These are phyloP conservation scores for Russula compacta DNA, from an alignment of 768 basidiomycete species.

Conservation along the genomic window DNA sequence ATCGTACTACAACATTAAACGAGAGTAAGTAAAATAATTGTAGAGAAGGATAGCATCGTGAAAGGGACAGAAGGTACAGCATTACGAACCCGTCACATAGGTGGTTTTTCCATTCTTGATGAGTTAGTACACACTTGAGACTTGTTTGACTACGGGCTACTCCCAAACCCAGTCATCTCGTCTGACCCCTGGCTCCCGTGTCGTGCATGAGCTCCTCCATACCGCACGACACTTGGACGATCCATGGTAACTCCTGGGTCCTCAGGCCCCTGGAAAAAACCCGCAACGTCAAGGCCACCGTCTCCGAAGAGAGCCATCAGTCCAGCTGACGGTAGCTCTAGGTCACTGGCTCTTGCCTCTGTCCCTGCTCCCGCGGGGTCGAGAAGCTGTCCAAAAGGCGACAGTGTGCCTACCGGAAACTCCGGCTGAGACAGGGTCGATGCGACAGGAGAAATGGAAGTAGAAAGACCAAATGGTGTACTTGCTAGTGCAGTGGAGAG, in stretches of 20 bases:
- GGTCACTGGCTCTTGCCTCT: neutral
- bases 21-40: neutral
- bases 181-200: neutral
- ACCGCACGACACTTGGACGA: neutral
- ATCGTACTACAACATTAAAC: neutral
- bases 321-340: neutral
- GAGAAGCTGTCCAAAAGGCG: neutral
- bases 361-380: neutral
- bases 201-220: neutral
- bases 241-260: neutral
- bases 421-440: neutral
- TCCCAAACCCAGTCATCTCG: neutral
- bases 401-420: neutral
- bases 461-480: neutral
- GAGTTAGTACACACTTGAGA: neutral
- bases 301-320: conserved; percentile 15
- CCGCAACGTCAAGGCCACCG: neutral
- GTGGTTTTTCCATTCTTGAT: neutral
- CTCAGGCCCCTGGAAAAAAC: neutral
- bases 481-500: neutral
- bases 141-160: neutral
- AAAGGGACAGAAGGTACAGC: neutral
- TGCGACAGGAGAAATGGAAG: neutral
- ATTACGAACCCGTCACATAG: neutral
- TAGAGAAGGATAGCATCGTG: neutral